Base-by-base conservation (phyloP, 1,284 basidiomycete species). In the Moniliophthora roreri region DNA sequence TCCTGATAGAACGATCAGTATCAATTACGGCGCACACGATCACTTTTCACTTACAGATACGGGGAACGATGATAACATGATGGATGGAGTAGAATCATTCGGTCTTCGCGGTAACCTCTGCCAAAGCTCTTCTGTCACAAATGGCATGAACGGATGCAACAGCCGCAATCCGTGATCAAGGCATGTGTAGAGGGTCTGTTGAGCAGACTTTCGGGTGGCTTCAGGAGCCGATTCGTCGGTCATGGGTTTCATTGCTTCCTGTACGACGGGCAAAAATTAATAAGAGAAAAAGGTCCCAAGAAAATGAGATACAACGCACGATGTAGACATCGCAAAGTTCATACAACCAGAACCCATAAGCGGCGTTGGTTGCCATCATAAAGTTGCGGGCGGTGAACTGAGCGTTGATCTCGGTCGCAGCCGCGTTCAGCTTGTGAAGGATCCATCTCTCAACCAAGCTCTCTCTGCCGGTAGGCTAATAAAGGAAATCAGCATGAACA, bases 271-370 rank as follows among this genome's bases (percentile, higher is more conserved):
- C 51, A n/a, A 40, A 38, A 58, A 28, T 56, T 56, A 47, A 34
- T 3, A 21, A 2, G 18, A 18, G 35, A n/a, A 2, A 18, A 50
- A 41, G 40, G 28, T 34, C 40, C 6, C 20, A 44, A 35, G 37
- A 13, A 18, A 18, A n/a, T n/a, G n/a, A n/a, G n/a, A n/a, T n/a
- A n/a, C n/a, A 3, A 76, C 87, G 54, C 54, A 94, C 92, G 59
- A 99, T 99, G 75, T 96, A 99, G 46, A 99, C 95, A 66, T 99
- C 97, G 67, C 97, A 99, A 18, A 99, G 77, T 71, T 99, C 96
- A 70, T 99, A 97, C 50, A 99, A 73, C 96, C 97, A 99, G 77
- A 97, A 99, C 66, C 93, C 93, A 77, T 98, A 88, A 0, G 85
- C 88, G 0, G 84, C 80, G 3, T 79, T 87, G 0, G 96, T 96